Base-by-base conservation (phyloP, 352 stramenopile genomes). In the Globisporangium paroecandrum region DNA sequence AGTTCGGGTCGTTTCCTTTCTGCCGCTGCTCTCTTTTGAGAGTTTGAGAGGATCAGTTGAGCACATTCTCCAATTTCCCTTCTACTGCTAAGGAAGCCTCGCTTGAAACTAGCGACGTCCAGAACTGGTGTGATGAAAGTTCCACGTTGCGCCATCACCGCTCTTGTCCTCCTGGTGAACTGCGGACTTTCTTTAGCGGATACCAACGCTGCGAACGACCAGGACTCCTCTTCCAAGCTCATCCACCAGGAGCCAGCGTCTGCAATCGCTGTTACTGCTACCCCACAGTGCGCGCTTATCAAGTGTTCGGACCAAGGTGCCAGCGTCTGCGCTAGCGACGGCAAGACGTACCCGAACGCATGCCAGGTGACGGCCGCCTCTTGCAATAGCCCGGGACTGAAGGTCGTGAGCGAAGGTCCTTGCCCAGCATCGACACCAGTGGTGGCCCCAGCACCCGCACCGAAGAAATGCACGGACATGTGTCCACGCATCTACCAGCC, bases 401-500 rank as follows among this genome's bases (percentile, higher is more conserved):
- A 34, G 7, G 24, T 55, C 8, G 54, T 61, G 41, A 66, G 41
- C 49, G 66, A 66, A 38, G 34, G 49, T 4, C 66, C 59, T 4
- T 71, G 66, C 20, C 9, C 60, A 58, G 9, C 20, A 9, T 6
- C 20, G 7, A 27, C 22, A 13, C 59, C 59, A 15, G 25, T 9
- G 3, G 27, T 55, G 9, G 43, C 15, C 8, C 34, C 57, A 15
- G n/a, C 49, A 27, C 49, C 49, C 32, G 22, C 56, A n/a, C 32
- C 56, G 12, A 24, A 38, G 29, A 32, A 46, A 36, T 61, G 56
- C 56, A 32, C n/a, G 20, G 6, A 18, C 3, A n/a, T 12, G 4
- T 61, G 56, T 47, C 29, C 56, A 10, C 36, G 7, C n/a, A 36
- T 66, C 15, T 81, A 75, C 62, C 22, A 62, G 20, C 82, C 81